phyloP scores from a whole-genome alignment of 129 eudicot genomes.

The Helianthus annuus region HanXRQr2.0-SUNRISE NC_035437.2:71825806-71826305 shows the following conservation, averaged over 20 bases:
- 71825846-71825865: not conserved
- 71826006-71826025: constrained; percentile 16
- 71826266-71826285: no score
- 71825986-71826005: constrained; percentile 21
- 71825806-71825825: no score
- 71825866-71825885: not conserved
- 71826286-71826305: no score
- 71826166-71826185: no score
- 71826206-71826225: no score
- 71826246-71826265: no score
- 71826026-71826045: constrained; percentile 18
- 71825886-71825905: not conserved
- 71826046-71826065: constrained; percentile 19
- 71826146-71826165: not conserved
- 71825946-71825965: not conserved
- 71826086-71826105: constrained; percentile 10
- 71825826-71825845: no score
- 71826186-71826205: no score
- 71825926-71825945: not conserved
- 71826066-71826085: constrained; percentile 23
- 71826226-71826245: no score
- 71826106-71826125: constrained; percentile 3
- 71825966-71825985: not conserved
- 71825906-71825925: not conserved
- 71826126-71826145: constrained; percentile 14